phyloP scores from a whole-genome alignment of 2,329 filamentous ascomycete genomes.

The Aureobasidium uvarum region DNA sequence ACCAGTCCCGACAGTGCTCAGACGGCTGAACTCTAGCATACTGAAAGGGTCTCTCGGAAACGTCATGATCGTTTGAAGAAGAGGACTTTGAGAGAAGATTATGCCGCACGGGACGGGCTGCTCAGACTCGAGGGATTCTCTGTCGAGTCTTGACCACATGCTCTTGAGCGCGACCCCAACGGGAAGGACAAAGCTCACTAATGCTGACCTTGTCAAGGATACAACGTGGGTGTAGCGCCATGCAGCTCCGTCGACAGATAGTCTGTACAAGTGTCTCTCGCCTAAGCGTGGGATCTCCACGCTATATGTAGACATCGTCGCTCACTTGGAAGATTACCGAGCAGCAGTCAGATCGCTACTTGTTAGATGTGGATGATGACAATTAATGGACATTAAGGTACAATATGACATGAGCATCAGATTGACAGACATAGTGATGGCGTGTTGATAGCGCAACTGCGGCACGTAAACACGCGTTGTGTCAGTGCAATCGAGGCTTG shows the following conservation, averaged over 20 bases:
- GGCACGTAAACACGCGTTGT: constrained; percentile 1
- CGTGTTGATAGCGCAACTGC: constrained; percentile 14
- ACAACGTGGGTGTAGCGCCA: constrained; percentile 15
- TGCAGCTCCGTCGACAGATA: constrained; percentile 18
- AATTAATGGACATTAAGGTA: constrained; percentile 1
- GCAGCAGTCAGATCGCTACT: constrained; percentile 7
- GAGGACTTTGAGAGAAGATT: neutral
- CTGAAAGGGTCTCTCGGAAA: neutral
- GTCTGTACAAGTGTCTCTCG: constrained; percentile 14
- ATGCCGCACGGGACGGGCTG: constrained; percentile 1
- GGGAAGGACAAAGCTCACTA: constrained; percentile 10
- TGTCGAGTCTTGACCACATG: constrained; percentile 15
- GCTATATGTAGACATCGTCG: neutral
- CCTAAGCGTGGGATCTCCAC: constrained; percentile 14
- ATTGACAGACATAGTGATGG: constrained; percentile 12
- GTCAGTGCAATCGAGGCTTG: constrained; percentile 3
- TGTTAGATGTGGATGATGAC: constrained; percentile 1
- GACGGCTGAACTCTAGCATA: constrained; percentile 18
- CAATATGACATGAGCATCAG: constrained; percentile 1
- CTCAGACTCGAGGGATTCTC: neutral
- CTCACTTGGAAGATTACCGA: neutral
- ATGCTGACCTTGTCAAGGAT: constrained; percentile 5
- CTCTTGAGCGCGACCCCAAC: neutral
- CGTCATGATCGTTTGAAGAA: constrained; percentile 1
- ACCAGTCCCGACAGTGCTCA: neutral